These are phyloP conservation scores for Aspergillus baeticus DNA, from an alignment of 495 filamentous ascomycete species.

Conservation along the genomic window DNA sequence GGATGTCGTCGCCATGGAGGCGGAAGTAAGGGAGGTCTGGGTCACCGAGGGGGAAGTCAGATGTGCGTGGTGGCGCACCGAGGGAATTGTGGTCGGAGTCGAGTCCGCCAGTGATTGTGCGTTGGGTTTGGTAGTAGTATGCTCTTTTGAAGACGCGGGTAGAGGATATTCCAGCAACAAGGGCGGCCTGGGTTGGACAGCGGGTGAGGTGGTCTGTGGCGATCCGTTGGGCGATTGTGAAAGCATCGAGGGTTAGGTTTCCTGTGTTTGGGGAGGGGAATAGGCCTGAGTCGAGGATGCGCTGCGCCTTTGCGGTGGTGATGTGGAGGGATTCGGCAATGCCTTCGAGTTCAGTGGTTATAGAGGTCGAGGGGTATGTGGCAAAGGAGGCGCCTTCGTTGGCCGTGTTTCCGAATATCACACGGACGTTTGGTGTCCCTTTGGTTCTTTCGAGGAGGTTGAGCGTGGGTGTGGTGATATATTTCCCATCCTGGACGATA, in stretches of 20 bases:
- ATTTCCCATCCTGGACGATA: conserved; percentile 44
- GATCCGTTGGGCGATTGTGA: conserved; percentile 41
- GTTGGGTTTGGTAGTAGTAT: conserved; percentile 48
- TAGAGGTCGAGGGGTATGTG: conserved; percentile 32
- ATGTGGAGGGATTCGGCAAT: conserved; percentile 36
- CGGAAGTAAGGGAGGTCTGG: conserved; percentile 29
- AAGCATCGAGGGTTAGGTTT: conserved; percentile 42
- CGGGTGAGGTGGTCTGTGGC: conserved; percentile 44
- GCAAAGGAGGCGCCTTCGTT: conserved; percentile 43
- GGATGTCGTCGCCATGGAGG: conserved; percentile 28
- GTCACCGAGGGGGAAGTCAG: conserved; percentile 33
- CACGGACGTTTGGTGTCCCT: conserved; percentile 35
- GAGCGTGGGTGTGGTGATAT: conserved; percentile 38
- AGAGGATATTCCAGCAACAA: conserved; percentile 33
- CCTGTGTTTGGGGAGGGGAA: conserved; percentile 40
- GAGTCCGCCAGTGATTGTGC: conserved; percentile 32
- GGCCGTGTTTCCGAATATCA: conserved; percentile 40
- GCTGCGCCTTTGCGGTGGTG: conserved; percentile 29
- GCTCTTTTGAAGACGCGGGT: conserved; percentile 29
- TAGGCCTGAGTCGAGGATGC: conserved; percentile 37
- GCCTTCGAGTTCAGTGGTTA: conserved; percentile 29
- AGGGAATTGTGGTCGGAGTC: conserved; percentile 43
- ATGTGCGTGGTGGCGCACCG: conserved; percentile 28
- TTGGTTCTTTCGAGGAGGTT: conserved; percentile 28
- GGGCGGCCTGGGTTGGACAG: conserved; percentile 47